Evolutionary conservation across 805 yeast genomes (phyloP).

Genomic region (Kurtzmaniella fragi): DNA sequence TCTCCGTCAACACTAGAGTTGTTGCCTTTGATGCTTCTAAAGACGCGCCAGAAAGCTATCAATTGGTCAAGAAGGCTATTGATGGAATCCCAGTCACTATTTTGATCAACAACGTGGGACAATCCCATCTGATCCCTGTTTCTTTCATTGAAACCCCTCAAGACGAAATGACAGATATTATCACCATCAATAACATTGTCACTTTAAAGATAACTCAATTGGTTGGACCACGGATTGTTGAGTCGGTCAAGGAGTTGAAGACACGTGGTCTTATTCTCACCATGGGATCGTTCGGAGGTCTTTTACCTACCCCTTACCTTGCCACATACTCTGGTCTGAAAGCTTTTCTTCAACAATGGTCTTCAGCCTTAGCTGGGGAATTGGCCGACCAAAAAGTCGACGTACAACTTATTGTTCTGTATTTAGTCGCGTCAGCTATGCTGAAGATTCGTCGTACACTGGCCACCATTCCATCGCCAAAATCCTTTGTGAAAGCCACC

Average conservation of each 20-base stretch:
- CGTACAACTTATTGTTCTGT: constrained; percentile 80
- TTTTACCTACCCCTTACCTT: constrained; percentile 84
- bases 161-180: constrained; percentile 70
- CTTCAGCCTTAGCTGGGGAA: constrained; percentile 83
- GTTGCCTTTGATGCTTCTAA: constrained; percentile 76
- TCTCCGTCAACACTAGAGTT: constrained; percentile 56
- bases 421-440: constrained; percentile 92
- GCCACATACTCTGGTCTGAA: constrained; percentile 96
- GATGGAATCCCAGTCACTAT: constrained; percentile 60
- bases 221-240: constrained; percentile 66
- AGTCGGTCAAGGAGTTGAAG: constrained; percentile 42
- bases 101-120: constrained; percentile 90
- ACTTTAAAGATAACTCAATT: constrained; percentile 79
- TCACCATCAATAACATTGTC: constrained; percentile 80
- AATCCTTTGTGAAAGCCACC: constrained; percentile 68
- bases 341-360: constrained; percentile 93
- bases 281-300: constrained; percentile 97
- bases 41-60: constrained; percentile 57
- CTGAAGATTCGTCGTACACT: constrained; percentile 84
- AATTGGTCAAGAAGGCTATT: constrained; percentile 41
- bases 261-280: constrained; percentile 77
- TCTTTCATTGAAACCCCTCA: constrained; percentile 80
- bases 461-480: constrained; percentile 74
- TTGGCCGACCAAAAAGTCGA: constrained; percentile 65
- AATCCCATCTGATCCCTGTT: constrained; percentile 91